These are phyloP conservation scores for Sordariomycetes sp. DNA, from an alignment of 2,329 filamentous ascomycete genomes.

Conservation along the genomic window DNA sequence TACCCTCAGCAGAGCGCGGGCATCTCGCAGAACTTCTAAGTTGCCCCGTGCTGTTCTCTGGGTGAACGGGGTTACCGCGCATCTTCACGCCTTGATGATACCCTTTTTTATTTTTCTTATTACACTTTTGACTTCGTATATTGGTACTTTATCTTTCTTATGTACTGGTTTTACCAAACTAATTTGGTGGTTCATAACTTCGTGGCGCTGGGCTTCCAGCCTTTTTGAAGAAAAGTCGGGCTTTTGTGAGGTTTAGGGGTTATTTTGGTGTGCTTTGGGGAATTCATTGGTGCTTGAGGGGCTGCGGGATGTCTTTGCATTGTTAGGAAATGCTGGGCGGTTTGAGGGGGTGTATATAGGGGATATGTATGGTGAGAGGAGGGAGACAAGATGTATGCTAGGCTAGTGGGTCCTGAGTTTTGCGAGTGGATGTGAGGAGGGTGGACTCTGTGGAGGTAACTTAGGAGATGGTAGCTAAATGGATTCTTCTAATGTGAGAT, in stretches of 20 bases:
- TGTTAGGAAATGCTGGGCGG: too few species aligned
- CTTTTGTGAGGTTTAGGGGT: not conserved
- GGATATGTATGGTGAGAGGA: too few species aligned
- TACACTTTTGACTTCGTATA: not conserved
- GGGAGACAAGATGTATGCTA: not conserved
- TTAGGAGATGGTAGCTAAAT: not conserved
- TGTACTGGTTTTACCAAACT: not conserved
- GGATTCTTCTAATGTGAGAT: not conserved
- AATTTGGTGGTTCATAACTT: not conserved
- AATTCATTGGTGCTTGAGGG: not conserved
- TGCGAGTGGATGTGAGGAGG: not conserved
- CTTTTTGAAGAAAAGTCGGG: not conserved
- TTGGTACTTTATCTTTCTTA: not conserved
- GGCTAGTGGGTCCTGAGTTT: not conserved
- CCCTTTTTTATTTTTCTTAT: not conserved
- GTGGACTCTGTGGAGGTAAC: not conserved
- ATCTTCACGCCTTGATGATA: conserved; percentile 3
- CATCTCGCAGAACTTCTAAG: conserved; percentile 91
- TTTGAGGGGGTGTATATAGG: too few species aligned
- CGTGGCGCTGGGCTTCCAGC: not conserved
- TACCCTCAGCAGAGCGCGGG: conserved; percentile 88
- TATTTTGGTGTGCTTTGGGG: not conserved
- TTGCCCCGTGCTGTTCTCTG: not conserved
- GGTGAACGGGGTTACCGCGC: not conserved
- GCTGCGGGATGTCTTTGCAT: too few species aligned